Conservation (phyloP, 2,329 filamentous ascomycete species). For the Akanthomyces dipterigenus region DNA sequence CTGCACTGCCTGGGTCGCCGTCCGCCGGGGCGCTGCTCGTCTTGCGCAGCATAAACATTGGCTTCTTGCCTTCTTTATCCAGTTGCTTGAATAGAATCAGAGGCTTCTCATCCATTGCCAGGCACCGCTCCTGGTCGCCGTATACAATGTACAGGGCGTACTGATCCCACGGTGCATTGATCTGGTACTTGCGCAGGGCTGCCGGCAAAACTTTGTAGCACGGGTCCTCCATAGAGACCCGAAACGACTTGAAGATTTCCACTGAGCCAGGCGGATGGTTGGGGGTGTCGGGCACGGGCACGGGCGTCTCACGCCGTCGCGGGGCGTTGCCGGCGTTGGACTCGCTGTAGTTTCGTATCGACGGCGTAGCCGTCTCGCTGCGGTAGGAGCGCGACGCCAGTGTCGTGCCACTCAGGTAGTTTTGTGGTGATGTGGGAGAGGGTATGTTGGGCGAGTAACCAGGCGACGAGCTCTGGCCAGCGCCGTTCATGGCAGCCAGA, state of each 20-base stretch:
- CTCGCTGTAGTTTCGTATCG: conserved; percentile 16
- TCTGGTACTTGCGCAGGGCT: conserved; percentile 95
- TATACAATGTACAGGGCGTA: conserved; percentile 98
- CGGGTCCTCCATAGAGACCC: conserved; percentile 95
- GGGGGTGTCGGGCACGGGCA: conserved; percentile 56
- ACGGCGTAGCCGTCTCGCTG: conserved; percentile 43
- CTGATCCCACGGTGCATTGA: conserved; percentile 94
- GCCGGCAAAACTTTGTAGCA: conserved; percentile 96
- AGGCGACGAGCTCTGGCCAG: conserved; percentile 44
- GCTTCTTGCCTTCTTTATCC: conserved; percentile 93
- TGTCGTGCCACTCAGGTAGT: conserved; percentile 45
- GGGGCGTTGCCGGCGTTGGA: conserved; percentile 45
- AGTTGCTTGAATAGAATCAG: conserved; percentile 95
- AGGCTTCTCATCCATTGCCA: conserved; percentile 87
- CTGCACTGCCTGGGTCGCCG: conserved; percentile 8
- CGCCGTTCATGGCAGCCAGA: conserved; percentile 62
- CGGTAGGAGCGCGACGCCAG: conserved; percentile 57
- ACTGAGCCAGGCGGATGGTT: conserved; percentile 56
- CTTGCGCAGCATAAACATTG: conserved; percentile 95
- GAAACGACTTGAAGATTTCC: conserved; percentile 98
- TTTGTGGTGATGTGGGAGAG: conserved; percentile 63
- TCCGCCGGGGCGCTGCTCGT: conserved; percentile 8
- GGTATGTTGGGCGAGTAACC: conserved; percentile 61
- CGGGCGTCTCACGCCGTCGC: conserved; percentile 55
- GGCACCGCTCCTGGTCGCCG: conserved; percentile 92